Percentiles rank a stretch among this genome's conserved stretches.
These are phyloP conservation scores for Amoebophrya sp. DNA, from an alignment of 169 alveolate genomes.

Conservation along the genomic window DNA sequence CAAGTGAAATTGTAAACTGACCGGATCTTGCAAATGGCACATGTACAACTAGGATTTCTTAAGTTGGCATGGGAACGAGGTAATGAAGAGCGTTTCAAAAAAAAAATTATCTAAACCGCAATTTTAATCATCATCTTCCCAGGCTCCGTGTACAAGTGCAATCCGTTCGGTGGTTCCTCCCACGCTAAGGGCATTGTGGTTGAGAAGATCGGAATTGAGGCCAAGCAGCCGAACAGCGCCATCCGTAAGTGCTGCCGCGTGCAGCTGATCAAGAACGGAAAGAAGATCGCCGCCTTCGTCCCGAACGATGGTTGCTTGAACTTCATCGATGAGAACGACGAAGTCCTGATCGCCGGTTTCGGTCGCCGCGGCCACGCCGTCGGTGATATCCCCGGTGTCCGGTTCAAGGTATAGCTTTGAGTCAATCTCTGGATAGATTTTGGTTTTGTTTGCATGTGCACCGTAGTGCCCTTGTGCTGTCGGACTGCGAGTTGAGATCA, in stretches of 20 bases:
- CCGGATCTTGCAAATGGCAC: too few relatives aligned
- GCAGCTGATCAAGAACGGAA: slow-evolving; percentile 97
- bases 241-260: slow-evolving; percentile 99
- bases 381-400: slow-evolving; percentile 99
- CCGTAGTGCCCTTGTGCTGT: neutral
- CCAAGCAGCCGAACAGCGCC: slow-evolving; percentile 99
- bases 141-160: slow-evolving; percentile 77
- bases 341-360: slow-evolving; percentile 97
- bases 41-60: too few relatives aligned
- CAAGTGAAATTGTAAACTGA: too few relatives aligned
- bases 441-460: neutral
- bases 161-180: slow-evolving; percentile 93
- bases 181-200: slow-evolving; percentile 97
- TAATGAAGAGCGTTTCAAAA: too few relatives aligned
- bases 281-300: slow-evolving; percentile 97
- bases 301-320: slow-evolving; percentile 95
- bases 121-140: too few relatives aligned
- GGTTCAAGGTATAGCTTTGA: slow-evolving; percentile 86
- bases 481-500: neutral
- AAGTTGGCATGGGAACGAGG: too few relatives aligned
- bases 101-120: too few relatives aligned
- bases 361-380: slow-evolving; percentile 99
- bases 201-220: slow-evolving; percentile 92
- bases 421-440: neutral
- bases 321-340: slow-evolving; percentile 99